Percentiles rank a stretch among this genome's conserved stretches.
Conservation (phyloP, 495 filamentous ascomycete species). For the Apodospora peruviana region DNA sequence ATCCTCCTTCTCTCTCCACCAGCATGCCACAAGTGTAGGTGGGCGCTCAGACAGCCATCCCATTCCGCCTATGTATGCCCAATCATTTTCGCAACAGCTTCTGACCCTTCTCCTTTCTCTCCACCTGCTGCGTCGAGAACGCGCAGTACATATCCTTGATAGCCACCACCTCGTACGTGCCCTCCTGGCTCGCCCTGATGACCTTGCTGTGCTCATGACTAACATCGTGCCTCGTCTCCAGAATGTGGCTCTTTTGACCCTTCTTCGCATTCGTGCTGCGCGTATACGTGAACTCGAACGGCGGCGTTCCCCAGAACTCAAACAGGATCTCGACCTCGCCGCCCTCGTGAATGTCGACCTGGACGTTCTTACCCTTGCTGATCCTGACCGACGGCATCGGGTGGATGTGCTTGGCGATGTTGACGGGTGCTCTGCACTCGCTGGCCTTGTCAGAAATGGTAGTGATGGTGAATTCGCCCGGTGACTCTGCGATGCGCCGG, state of each 20-base stretch:
- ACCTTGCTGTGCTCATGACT: slow-evolving; percentile 75
- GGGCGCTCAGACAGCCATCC: too few species aligned
- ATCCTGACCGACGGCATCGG: slow-evolving; percentile 86
- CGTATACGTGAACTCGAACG: slow-evolving; percentile 97
- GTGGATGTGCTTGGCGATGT: slow-evolving; percentile 77
- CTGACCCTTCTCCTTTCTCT: slow-evolving; percentile 9
- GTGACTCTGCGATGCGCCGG: slow-evolving; percentile 82
- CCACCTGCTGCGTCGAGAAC: slow-evolving; percentile 56
- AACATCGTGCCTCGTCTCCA: slow-evolving; percentile 84
- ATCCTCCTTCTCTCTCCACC: too few species aligned
- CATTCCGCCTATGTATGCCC: background rate
- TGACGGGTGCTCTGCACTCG: slow-evolving; percentile 71
- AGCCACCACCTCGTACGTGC: slow-evolving; percentile 91
- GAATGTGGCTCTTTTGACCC: slow-evolving; percentile 67
- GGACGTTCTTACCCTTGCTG: slow-evolving; percentile 67
- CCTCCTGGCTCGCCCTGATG: slow-evolving; percentile 80
- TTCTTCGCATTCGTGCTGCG: slow-evolving; percentile 75
- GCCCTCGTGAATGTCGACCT: slow-evolving; percentile 93
- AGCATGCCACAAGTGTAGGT: too few species aligned
- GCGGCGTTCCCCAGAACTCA: slow-evolving; percentile 89
- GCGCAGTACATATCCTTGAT: slow-evolving; percentile 90
- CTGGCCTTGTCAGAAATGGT: slow-evolving; percentile 76
- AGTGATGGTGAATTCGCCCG: slow-evolving; percentile 83
- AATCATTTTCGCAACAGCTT: slow-evolving; percentile 6
- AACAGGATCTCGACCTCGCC: slow-evolving; percentile 88